Evolutionary conservation across 805 yeast genomes (phyloP).

Genomic region (Ogataea philodendri): DNA sequence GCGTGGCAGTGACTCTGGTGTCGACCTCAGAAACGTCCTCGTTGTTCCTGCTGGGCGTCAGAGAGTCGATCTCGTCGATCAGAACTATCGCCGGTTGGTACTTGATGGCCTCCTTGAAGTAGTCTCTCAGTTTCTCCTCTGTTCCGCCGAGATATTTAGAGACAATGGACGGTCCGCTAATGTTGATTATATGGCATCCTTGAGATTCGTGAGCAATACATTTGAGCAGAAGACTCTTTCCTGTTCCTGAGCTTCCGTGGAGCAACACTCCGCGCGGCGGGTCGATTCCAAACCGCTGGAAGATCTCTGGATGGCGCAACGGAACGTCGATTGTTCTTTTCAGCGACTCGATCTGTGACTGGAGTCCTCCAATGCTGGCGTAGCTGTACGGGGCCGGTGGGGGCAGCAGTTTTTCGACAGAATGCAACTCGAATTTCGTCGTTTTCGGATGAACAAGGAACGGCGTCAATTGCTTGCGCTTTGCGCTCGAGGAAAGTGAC

Average conservation of each 20-base stretch:
- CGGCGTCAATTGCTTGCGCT: constrained; percentile 13
- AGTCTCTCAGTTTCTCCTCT: constrained; percentile 75
- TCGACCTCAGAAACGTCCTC: constrained; percentile 93
- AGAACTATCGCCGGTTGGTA: constrained; percentile 87
- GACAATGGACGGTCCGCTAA: constrained; percentile 89
- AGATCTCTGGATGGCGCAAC: constrained; percentile 69
- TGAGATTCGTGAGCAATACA: constrained; percentile 72
- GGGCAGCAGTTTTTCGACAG: constrained; percentile 37
- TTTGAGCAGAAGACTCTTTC: constrained; percentile 83
- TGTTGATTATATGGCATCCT: constrained; percentile 79
- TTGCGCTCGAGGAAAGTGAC: neutral
- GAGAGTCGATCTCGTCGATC: constrained; percentile 90
- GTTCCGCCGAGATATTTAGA: constrained; percentile 95
- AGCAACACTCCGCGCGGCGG: constrained; percentile 91
- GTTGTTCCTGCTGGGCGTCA: constrained; percentile 78
- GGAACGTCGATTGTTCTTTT: constrained; percentile 77
- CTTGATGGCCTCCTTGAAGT: constrained; percentile 79
- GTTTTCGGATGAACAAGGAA: constrained; percentile 28
- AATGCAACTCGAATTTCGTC: constrained; percentile 35
- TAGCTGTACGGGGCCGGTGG: constrained; percentile 39
- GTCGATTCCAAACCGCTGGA: constrained; percentile 78
- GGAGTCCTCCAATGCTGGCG: constrained; percentile 71
- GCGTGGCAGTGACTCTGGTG: constrained; percentile 83
- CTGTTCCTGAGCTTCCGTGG: constrained; percentile 99
- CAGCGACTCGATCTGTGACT: constrained; percentile 57